Conservation (phyloP, 495 filamentous ascomycete genomes). For the Staphylotrichum tortipilum region DNA sequence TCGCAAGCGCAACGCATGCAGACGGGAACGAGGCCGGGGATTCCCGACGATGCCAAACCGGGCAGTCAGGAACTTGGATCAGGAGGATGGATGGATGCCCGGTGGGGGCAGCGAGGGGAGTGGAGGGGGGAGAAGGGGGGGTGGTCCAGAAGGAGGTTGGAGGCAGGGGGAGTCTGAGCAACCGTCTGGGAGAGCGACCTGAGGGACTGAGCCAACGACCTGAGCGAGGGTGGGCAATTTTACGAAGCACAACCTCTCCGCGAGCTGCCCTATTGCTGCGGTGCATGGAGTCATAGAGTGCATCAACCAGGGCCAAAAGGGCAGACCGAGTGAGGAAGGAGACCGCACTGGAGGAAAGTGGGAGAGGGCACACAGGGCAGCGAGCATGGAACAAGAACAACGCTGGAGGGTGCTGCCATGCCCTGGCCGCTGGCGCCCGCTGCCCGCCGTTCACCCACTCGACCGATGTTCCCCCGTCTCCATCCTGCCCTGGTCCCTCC, state of each 20-base stretch:
- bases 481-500: not conserved
- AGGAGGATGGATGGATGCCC: too few species aligned
- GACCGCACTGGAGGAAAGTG: not conserved
- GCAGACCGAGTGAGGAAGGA: conserved; percentile 11
- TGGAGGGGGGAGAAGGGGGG: too few species aligned
- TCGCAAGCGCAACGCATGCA: not conserved
- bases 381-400: not conserved
- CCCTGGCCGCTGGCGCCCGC: not conserved
- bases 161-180: too few species aligned
- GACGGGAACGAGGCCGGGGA: not conserved
- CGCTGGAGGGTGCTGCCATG: not conserved
- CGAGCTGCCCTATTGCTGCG: conserved; percentile 2
- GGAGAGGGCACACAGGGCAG: not conserved
- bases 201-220: too few species aligned
- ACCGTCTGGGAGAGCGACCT: too few species aligned
- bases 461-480: too few species aligned
- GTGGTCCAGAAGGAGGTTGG: not conserved
- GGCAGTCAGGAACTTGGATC: conserved; percentile 3
- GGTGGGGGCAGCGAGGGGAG: too few species aligned
- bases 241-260: too few species aligned
- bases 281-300: not conserved
- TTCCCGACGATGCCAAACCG: conserved; percentile 2
- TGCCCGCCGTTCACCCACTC: not conserved
- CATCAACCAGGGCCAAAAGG: not conserved
- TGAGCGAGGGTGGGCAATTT: too few species aligned